A percentile compares a stretch with the other conserved stretches of the same genome.
These are phyloP conservation scores for Xylaria digitata DNA, from an alignment of 2,329 filamentous ascomycete genomes.

Conservation along the genomic window DNA sequence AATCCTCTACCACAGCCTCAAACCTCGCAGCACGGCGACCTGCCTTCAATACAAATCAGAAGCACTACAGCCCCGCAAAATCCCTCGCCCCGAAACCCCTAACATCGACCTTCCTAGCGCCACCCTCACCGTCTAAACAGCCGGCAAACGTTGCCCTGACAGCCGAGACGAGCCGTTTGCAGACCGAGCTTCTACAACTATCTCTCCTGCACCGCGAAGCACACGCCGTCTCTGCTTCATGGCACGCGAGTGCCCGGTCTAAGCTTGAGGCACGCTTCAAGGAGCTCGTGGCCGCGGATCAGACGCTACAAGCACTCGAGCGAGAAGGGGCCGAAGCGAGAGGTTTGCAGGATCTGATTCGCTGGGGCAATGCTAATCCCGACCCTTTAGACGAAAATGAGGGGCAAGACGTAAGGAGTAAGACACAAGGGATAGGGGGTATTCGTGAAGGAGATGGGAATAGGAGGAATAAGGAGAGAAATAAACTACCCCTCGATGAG, in stretches of 20 bases:
- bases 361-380: slow-evolving; percentile 56
- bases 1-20: slow-evolving; percentile 28
- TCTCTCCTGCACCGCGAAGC: slow-evolving; percentile 71
- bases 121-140: slow-evolving; percentile 70
- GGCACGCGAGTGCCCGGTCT: slow-evolving; percentile 66
- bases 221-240: slow-evolving; percentile 57
- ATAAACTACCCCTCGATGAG: slow-evolving; percentile 59
- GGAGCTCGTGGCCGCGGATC: slow-evolving; percentile 51
- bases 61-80: slow-evolving; percentile 75
- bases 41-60: slow-evolving; percentile 71
- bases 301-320: slow-evolving; percentile 54
- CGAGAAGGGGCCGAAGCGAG: slow-evolving; percentile 59
- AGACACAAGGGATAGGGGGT: neutral
- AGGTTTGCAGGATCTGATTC: slow-evolving; percentile 64
- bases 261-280: slow-evolving; percentile 61
- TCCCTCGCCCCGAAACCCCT: slow-evolving; percentile 69
- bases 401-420: neutral
- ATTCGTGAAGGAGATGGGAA: neutral
- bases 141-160: slow-evolving; percentile 69
- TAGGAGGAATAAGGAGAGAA: slow-evolving; percentile 19
- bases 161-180: slow-evolving; percentile 67
- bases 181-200: slow-evolving; percentile 73
- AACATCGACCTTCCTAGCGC: slow-evolving; percentile 67
- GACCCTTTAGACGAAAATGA: slow-evolving; percentile 43
- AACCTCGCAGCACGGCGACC: slow-evolving; percentile 56